phyloP scores from a whole-genome alignment of 768 basidiomycete species.

The Gloeostereum incarnatum region DNA sequence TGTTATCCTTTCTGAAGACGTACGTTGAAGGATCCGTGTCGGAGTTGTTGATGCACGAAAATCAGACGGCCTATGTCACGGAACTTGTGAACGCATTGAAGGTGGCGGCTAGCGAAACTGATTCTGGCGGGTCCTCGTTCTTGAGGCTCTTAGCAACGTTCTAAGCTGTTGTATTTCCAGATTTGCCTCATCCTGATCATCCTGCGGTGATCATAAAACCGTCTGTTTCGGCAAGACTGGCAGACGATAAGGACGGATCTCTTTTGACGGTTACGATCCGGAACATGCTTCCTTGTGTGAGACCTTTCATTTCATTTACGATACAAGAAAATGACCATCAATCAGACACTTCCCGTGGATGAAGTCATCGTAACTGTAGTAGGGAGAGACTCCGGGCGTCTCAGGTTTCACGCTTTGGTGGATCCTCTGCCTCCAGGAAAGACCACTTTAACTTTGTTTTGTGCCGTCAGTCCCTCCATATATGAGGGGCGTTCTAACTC shows the following conservation, averaged over 20 bases:
- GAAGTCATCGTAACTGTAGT: slow-evolving; percentile 50
- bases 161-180: slow-evolving; percentile 24
- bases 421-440: slow-evolving; percentile 46
- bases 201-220: slow-evolving; percentile 52
- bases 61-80: slow-evolving; percentile 41
- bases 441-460: slow-evolving; percentile 51
- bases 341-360: slow-evolving; percentile 52
- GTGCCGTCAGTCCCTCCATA: slow-evolving; percentile 46
- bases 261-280: slow-evolving; percentile 47
- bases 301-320: slow-evolving; percentile 15
- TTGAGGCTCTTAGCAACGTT: background rate
- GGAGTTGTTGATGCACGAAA: slow-evolving; percentile 44
- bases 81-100: slow-evolving; percentile 40
- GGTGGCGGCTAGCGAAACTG: slow-evolving; percentile 38
- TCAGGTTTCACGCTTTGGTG: slow-evolving; percentile 40
- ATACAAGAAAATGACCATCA: slow-evolving; percentile 6
- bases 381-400: slow-evolving; percentile 54
- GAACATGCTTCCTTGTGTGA: slow-evolving; percentile 72
- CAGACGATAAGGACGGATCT: slow-evolving; percentile 59
- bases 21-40: slow-evolving; percentile 46
- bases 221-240: slow-evolving; percentile 33
- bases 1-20: slow-evolving; percentile 68
- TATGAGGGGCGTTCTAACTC: slow-evolving; percentile 1
- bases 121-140: slow-evolving; percentile 34
- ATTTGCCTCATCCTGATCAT: slow-evolving; percentile 61